Evolutionary conservation across 78 protist species (phyloP).

Genomic region (Guillardia theta): DNA sequence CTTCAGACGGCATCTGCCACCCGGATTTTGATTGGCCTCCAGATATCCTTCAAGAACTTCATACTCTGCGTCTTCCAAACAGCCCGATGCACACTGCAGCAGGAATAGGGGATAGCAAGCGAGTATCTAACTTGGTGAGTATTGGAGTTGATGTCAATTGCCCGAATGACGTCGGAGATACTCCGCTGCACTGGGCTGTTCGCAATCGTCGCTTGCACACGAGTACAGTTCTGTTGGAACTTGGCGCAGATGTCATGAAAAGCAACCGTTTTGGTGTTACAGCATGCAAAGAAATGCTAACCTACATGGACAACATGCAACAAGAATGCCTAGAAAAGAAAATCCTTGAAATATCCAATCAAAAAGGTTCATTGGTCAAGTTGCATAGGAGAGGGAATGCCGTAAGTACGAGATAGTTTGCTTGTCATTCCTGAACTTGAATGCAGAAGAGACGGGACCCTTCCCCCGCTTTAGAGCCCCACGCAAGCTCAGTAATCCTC

Average conservation of each 20-base stretch:
- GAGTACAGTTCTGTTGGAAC: not conserved
- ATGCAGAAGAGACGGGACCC: no score
- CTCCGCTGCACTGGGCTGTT: not conserved
- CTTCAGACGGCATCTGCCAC: not conserved
- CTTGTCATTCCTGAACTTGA: no score
- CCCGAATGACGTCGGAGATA: not conserved
- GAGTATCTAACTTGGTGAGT: not conserved
- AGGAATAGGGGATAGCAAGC: not conserved
- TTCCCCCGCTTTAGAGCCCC: no score
- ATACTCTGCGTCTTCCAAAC: not conserved
- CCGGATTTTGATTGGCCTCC: not conserved
- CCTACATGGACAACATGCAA: no score
- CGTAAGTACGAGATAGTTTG: no score
- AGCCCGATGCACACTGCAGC: not conserved
- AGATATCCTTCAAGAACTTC: not conserved
- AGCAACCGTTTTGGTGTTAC: no score
- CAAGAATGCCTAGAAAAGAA: no score
- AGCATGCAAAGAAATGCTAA: no score
- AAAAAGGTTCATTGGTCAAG: no score
- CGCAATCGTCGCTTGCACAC: not conserved
- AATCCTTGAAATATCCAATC: no score
- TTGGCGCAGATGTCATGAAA: not conserved
- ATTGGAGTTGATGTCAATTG: not conserved
- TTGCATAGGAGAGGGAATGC: no score
- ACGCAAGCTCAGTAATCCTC: no score